phyloP scores from a whole-genome alignment of 2,329 filamentous ascomycete genomes.

The Cladosporium sp. region DNA sequence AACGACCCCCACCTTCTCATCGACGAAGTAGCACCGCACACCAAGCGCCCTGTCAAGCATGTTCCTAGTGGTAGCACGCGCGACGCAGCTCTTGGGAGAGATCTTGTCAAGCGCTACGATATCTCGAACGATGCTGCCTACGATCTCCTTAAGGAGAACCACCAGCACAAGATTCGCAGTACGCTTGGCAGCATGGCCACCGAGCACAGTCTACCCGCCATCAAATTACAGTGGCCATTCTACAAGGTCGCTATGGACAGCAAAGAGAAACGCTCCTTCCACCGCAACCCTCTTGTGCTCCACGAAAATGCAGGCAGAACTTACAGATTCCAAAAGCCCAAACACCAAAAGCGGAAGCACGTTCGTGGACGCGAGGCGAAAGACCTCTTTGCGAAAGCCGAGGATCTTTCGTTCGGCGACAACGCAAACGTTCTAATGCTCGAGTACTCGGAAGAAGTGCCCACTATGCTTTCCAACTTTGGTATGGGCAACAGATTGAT shows the following conservation, averaged over 20 bases:
- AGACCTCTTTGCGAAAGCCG: constrained; percentile 75
- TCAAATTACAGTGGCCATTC: constrained; percentile 92
- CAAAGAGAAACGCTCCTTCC: constrained; percentile 76
- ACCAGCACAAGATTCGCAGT: constrained; percentile 91
- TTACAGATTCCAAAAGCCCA: constrained; percentile 72
- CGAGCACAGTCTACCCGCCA: constrained; percentile 88
- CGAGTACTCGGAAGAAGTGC: constrained; percentile 94
- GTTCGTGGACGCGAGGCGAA: constrained; percentile 76
- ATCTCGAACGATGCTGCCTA: constrained; percentile 96
- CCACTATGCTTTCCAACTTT: constrained; percentile 89
- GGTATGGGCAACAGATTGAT: constrained; percentile 96
- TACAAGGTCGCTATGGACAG: constrained; percentile 81
- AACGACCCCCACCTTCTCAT: constrained; percentile 86
- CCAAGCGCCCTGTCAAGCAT: constrained; percentile 56
- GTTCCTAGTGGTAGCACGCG: constrained; percentile 59
- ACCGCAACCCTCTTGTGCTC: constrained; percentile 76
- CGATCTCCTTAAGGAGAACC: constrained; percentile 92
- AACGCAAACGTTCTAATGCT: constrained; percentile 86
- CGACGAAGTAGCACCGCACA: constrained; percentile 68
- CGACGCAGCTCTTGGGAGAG: constrained; percentile 68
- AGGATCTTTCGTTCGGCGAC: constrained; percentile 77
- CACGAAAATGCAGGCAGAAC: constrained; percentile 58
- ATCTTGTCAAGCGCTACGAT: constrained; percentile 82
- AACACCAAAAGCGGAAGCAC: constrained; percentile 75
- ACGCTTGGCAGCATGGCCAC: constrained; percentile 89